phyloP scores from a whole-genome alignment of 208 protist genomes.

The Acanthamoeba culbertsoni region DNA sequence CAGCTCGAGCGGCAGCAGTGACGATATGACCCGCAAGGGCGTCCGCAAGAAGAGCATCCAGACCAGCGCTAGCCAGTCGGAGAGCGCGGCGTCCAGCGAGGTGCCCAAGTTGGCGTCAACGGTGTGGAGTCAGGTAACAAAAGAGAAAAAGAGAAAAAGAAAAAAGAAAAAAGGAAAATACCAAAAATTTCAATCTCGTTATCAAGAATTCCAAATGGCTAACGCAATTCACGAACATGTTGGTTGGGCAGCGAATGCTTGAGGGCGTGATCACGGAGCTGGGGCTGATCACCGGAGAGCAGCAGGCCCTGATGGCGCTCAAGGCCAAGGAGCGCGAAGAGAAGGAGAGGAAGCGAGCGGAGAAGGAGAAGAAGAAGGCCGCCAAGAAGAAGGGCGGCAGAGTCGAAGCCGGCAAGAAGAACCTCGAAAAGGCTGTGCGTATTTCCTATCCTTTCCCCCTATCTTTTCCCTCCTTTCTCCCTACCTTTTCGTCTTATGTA shows the following conservation, averaged over 20 bases:
- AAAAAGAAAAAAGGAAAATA: background rate
- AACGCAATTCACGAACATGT: too few species aligned
- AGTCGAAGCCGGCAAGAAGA: background rate
- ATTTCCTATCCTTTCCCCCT: too few species aligned
- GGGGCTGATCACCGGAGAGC: background rate
- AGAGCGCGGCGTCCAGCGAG: too few species aligned
- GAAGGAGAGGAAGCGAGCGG: background rate
- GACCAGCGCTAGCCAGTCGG: too few species aligned
- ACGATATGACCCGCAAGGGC: background rate
- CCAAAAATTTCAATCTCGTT: too few species aligned
- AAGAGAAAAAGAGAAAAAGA: background rate
- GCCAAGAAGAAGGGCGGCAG: conserved; percentile 1
- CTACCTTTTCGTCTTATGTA: too few species aligned
- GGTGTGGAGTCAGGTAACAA: background rate
- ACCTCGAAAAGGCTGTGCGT: background rate
- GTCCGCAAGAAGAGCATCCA: background rate
- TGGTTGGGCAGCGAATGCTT: background rate
- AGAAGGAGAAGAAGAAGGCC: background rate
- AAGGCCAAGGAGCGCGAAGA: background rate
- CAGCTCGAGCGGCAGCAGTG: background rate
- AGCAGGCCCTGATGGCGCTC: background rate
- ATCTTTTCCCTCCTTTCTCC: too few species aligned
- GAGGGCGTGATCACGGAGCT: background rate
- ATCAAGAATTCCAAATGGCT: too few species aligned
- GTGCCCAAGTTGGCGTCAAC: background rate